Percentiles rank a stretch among this genome's conserved stretches.
phyloP scores from a whole-genome alignment of 371 early-diverging fungal species.

The Batkoa obscura region DNA sequence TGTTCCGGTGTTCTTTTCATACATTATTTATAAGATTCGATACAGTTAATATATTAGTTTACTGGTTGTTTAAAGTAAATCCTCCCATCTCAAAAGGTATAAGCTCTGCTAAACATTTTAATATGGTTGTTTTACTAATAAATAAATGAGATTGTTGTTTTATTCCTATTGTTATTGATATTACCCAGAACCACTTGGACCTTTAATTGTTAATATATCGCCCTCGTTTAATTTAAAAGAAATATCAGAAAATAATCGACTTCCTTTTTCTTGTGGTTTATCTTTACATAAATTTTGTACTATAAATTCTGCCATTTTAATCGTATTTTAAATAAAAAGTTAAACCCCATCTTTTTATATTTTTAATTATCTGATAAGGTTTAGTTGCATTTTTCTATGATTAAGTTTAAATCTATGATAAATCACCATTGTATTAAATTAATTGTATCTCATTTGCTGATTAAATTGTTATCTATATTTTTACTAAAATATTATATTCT shows the following conservation, averaged over 20 bases:
- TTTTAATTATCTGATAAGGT: too few relatives aligned
- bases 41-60: background rate
- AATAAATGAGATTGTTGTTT: background rate
- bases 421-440: too few relatives aligned
- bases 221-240: slow-evolving; percentile 28
- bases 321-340: too few relatives aligned
- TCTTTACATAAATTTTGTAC: background rate
- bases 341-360: too few relatives aligned
- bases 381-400: too few relatives aligned
- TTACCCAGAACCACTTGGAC: slow-evolving; percentile 58
- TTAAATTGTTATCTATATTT: too few relatives aligned
- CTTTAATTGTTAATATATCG: slow-evolving; percentile 39
- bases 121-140: slow-evolving; percentile 59
- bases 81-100: slow-evolving; percentile 38
- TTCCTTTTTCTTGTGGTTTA: slow-evolving; percentile 15
- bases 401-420: too few relatives aligned
- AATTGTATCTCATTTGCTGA: too few relatives aligned
- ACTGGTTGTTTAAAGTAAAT: slow-evolving; percentile 30
- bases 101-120: slow-evolving; percentile 64
- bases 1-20: slow-evolving; percentile 22
- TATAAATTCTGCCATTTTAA: background rate
- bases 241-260: slow-evolving; percentile 38
- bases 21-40: background rate
- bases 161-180: background rate
- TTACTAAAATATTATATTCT: too few relatives aligned